These are phyloP conservation scores for Alternaria sp. DNA, from an alignment of 2,329 filamentous ascomycete species.

Conservation along the genomic window DNA sequence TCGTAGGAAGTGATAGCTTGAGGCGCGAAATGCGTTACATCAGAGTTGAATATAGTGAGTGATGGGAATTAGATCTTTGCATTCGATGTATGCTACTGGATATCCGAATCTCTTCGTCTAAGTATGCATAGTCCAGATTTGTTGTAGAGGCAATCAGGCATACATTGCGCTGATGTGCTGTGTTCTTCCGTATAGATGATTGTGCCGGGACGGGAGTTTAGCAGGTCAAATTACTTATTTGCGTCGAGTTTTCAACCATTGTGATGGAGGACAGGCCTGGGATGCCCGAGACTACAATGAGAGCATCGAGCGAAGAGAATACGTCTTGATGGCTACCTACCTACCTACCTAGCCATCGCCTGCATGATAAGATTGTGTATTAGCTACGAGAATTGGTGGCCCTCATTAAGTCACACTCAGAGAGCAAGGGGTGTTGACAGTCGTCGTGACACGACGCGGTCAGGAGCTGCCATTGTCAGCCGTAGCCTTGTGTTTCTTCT, in stretches of 20 bases:
- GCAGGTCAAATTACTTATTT: accelerated
- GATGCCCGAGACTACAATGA: accelerated
- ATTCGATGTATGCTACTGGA: background rate
- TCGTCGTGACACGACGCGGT: background rate
- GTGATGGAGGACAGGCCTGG: background rate
- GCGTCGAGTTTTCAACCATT: background rate
- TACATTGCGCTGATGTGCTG: background rate
- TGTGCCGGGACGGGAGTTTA: background rate
- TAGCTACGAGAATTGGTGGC: background rate
- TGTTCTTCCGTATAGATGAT: background rate
- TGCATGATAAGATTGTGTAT: background rate
- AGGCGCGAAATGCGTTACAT: background rate
- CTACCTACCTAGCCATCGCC: slow-evolving; percentile 5
- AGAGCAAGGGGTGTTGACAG: background rate
- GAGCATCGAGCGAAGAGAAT: background rate
- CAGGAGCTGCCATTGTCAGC: slow-evolving; percentile 8
- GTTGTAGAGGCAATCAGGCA: background rate
- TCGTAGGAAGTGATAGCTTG: background rate
- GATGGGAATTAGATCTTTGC: background rate
- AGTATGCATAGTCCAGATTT: background rate
- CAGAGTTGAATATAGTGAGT: background rate
- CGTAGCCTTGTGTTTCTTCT: slow-evolving; percentile 4
- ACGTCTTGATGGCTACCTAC: slow-evolving; percentile 8
- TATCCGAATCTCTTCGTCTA: background rate
- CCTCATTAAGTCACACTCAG: accelerated